Evolutionary conservation across 164 flowering plant genomes (phyloP).

Genomic region (Vitis cinerea): DNA sequence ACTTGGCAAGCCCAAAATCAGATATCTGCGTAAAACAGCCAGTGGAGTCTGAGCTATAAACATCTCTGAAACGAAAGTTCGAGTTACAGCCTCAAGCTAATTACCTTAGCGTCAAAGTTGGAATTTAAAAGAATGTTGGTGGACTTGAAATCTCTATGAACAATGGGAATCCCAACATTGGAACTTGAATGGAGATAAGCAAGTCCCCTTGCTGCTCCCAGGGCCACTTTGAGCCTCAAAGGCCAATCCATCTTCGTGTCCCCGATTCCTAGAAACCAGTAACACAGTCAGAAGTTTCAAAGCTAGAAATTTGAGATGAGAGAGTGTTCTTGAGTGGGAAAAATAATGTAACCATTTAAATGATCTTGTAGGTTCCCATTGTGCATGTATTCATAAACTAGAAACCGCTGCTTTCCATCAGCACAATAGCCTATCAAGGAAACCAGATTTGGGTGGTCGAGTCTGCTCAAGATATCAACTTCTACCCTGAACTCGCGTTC

Average conservation of each 20-base stretch:
- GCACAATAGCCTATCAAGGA: slow-evolving; percentile 93
- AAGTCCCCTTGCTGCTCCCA: slow-evolving; percentile 92
- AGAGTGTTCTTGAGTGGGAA: neutral
- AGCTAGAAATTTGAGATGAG: slow-evolving; percentile 4
- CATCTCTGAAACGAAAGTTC: neutral
- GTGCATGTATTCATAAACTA: slow-evolving; percentile 89
- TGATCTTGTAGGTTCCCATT: slow-evolving; percentile 95
- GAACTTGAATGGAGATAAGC: slow-evolving; percentile 91
- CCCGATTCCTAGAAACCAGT: slow-evolving; percentile 47
- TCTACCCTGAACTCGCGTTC: slow-evolving; percentile 95
- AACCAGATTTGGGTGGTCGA: slow-evolving; percentile 91
- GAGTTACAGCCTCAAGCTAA: neutral
- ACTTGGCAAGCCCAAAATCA: slow-evolving; percentile 93
- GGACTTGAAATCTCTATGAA: slow-evolving; percentile 96
- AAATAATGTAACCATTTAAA: slow-evolving; percentile 56
- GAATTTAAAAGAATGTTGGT: slow-evolving; percentile 75
- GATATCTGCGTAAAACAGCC: slow-evolving; percentile 57
- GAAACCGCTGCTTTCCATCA: slow-evolving; percentile 91
- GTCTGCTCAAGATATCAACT: slow-evolving; percentile 95
- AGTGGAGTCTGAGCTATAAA: slow-evolving; percentile 5
- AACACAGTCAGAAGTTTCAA: neutral
- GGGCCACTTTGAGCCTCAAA: slow-evolving; percentile 76
- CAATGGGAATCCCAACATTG: slow-evolving; percentile 79
- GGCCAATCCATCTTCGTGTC: slow-evolving; percentile 87
- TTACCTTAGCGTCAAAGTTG: slow-evolving; percentile 89